These are phyloP conservation scores for Edaphochlamys debaryana DNA, from an alignment of 139 green algal genomes.

Conservation along the genomic window DNA sequence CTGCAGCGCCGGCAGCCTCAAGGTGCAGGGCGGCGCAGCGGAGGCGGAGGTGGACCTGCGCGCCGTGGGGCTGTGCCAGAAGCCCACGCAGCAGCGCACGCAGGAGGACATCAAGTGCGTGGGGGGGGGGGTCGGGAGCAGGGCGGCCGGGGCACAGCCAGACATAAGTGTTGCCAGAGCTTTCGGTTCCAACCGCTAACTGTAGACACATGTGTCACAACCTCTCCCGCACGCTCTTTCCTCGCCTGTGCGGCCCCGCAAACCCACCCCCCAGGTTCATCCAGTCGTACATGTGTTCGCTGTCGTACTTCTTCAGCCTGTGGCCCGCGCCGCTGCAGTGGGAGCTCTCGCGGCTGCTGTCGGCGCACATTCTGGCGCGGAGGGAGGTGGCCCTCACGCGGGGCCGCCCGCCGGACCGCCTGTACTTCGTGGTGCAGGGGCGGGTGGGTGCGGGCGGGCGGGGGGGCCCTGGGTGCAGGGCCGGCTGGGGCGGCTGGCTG, in stretches of 20 bases:
- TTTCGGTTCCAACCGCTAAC: too few species aligned
- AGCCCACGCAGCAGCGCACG: not conserved
- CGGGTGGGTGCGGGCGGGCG: not conserved
- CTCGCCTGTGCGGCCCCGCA: too few species aligned
- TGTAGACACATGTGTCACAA: too few species aligned
- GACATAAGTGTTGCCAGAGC: too few species aligned
- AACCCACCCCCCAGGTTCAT: too few species aligned
- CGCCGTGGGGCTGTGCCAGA: constrained; percentile 32
- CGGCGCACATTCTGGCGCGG: constrained; percentile 31
- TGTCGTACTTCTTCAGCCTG: constrained; percentile 41
- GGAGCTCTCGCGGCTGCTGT: constrained; percentile 26
- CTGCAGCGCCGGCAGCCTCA: not conserved
- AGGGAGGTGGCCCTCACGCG: constrained; percentile 32
- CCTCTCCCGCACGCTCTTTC: too few species aligned
- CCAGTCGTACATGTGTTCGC: constrained; percentile 30
- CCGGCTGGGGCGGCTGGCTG: too few species aligned
- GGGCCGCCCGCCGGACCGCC: constrained; percentile 6
- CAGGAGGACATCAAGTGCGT: constrained; percentile 39
- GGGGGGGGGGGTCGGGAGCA: too few species aligned
- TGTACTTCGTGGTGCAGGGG: constrained; percentile 33
- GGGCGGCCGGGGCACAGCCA: too few species aligned
- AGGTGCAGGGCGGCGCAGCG: not conserved
- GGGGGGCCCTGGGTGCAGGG: too few species aligned
- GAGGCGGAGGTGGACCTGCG: constrained; percentile 27
- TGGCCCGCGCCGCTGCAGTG: constrained; percentile 35